Conservation (phyloP, 1,284 basidiomycete genomes). For the Singerocomus inundabilis region DNA sequence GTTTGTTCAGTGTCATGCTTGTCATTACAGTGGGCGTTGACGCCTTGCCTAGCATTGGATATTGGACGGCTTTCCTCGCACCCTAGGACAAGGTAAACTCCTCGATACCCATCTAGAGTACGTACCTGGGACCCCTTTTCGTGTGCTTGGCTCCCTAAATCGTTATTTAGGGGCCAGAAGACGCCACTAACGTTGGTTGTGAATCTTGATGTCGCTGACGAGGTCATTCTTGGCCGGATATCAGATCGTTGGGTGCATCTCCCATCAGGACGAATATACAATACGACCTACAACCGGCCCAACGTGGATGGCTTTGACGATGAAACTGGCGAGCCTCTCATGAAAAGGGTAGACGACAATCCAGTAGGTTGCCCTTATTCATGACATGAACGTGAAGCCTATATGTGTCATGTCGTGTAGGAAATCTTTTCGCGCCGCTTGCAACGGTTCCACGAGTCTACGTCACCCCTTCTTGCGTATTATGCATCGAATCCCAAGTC, state of each 20-base stretch:
- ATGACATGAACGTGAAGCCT: neutral
- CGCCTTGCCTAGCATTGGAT: slow-evolving; percentile 73
- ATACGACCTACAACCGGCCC: slow-evolving; percentile 88
- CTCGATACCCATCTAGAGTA: slow-evolving; percentile 76
- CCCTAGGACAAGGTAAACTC: slow-evolving; percentile 83
- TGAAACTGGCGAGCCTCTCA: slow-evolving; percentile 87
- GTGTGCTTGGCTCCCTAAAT: slow-evolving; percentile 1
- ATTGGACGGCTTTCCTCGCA: slow-evolving; percentile 95
- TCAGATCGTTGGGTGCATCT: slow-evolving; percentile 94
- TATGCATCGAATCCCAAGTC: slow-evolving; percentile 50
- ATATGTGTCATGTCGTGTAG: slow-evolving; percentile 38
- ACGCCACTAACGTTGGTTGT: slow-evolving; percentile 81
- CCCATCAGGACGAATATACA: slow-evolving; percentile 93
- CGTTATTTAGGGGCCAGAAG: slow-evolving; percentile 46
- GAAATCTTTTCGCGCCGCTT: slow-evolving; percentile 84
- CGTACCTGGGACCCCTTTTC: slow-evolving; percentile 22
- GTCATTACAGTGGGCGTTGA: neutral
- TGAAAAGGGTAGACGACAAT: slow-evolving; percentile 90
- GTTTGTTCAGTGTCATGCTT: slow-evolving; percentile 35
- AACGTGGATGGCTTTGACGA: slow-evolving; percentile 87
- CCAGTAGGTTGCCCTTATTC: slow-evolving; percentile 54
- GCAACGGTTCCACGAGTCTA: slow-evolving; percentile 81
- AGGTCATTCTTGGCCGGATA: slow-evolving; percentile 87
- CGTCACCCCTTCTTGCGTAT: slow-evolving; percentile 83
- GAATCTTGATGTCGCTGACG: slow-evolving; percentile 90